Base-by-base conservation (phyloP, 495 filamentous ascomycete species). In the Aspergillus haitiensis region DNA sequence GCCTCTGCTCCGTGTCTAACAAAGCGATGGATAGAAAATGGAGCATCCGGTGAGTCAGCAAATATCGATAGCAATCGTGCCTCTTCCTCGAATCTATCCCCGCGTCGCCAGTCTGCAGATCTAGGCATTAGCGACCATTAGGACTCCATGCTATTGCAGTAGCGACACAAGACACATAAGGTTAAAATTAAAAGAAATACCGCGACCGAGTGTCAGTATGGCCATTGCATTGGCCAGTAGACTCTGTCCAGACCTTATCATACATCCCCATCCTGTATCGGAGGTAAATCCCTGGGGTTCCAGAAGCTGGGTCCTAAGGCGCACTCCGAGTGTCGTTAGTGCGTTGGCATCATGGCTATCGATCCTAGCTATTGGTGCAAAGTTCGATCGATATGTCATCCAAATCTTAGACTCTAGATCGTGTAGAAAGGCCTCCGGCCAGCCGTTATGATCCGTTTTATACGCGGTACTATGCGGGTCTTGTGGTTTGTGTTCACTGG, bases 191-290 rank as follows among this genome's bases (percentile, higher is more conserved):
- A 11, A 36, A 44, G 55, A 58, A 58, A 60, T 84, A 92, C 91
- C 89, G 81, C 94, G 86, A 6, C 94, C 94, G 34, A 97, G 76
- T 49, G 78, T 78, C 39, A 93, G 72, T 21, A 88, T 81, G 10
- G 81, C 69, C 55, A 98, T 75, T 5, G 93, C 81, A 70, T 98
- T 98, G 37, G 93, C 94, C 35, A 99, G 77, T 13, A 99, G 78
- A 64, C 91, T 90, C 75, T 99, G 95, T 10, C 94, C 95, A 0
- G 93, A 96, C 64, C 95, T 81, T 63, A 99, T 98, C 95, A 99
- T 99, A 67, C 95, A 99, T 1, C 95, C 95, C 92, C 95, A 99
- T 36, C 94, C 94, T 0, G 90, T 91, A 72, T 99, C 95, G 2
- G 90, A 93, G 18, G 91, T 87, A 75, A 99, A 99, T 16, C 92